phyloP scores from a whole-genome alignment of 2,329 filamentous ascomycete species.

The Penicillium oxalicum region DNA sequence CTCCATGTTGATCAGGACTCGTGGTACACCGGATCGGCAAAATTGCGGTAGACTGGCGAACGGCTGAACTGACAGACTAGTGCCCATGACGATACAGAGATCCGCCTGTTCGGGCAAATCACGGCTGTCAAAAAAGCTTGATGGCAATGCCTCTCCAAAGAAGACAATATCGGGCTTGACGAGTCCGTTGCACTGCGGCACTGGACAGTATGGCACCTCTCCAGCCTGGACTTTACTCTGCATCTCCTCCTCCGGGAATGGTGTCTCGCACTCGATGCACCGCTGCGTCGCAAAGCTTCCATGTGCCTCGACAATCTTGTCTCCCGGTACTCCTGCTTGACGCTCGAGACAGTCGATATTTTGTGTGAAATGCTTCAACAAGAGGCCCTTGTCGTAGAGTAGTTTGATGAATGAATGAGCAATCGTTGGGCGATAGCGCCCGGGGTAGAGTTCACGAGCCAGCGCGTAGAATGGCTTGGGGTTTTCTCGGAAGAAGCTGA shows the following conservation, averaged over 20 bases:
- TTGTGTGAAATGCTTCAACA: constrained; percentile 88
- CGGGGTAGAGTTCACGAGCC: constrained; percentile 86
- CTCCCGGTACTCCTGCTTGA: constrained; percentile 71
- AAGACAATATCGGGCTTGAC: constrained; percentile 96
- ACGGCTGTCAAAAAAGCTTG: constrained; percentile 57
- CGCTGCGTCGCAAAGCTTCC: constrained; percentile 88
- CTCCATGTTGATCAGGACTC: constrained; percentile 84
- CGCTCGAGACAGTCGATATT: constrained; percentile 97
- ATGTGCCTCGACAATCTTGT: constrained; percentile 86
- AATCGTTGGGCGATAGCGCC: constrained; percentile 79
- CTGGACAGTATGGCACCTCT: constrained; percentile 63
- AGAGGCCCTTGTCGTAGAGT: constrained; percentile 68
- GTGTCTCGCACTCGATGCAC: constrained; percentile 77
- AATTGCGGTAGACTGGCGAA: constrained; percentile 74
- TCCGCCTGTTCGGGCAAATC: constrained; percentile 59
- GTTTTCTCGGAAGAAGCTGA: constrained; percentile 76
- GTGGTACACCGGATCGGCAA: constrained; percentile 57
- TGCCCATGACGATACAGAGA: constrained; percentile 79
- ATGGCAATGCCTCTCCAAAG: constrained; percentile 71
- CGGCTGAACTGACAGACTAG: constrained; percentile 78
- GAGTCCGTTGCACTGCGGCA: constrained; percentile 59
- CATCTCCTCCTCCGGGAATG: constrained; percentile 71
- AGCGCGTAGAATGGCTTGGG: constrained; percentile 88
- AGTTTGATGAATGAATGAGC: constrained; percentile 84
- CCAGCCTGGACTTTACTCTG: constrained; percentile 59